Conservation (phyloP, 108 stramenopile genomes). For the Chaetoceros tenuissimus region DNA sequence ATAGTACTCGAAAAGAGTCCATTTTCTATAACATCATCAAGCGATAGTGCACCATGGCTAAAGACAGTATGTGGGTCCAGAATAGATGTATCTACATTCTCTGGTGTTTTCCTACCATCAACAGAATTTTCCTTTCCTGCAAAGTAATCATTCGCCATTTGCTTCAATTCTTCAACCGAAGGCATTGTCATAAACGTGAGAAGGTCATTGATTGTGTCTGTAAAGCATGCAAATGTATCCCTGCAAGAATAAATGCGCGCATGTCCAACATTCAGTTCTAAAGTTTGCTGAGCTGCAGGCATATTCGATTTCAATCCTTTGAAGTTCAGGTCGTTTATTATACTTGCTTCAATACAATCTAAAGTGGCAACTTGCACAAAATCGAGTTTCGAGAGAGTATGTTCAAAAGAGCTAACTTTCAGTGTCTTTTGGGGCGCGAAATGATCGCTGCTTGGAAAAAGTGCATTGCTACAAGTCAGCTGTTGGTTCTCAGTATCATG, state of each 20-base stretch:
- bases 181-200: conserved; percentile 35
- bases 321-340: background rate
- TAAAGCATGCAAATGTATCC: conserved; percentile 74
- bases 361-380: conserved; percentile 51
- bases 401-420: too few relatives aligned
- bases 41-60: too few relatives aligned
- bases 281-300: conserved; percentile 33
- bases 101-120: background rate
- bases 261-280: conserved; percentile 41
- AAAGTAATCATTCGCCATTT: background rate
- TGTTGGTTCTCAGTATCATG: conserved; percentile 49
- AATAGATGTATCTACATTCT: background rate
- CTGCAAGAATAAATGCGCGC: conserved; percentile 50
- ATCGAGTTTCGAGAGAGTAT: too few relatives aligned
- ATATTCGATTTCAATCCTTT: background rate
- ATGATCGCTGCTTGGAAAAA: too few relatives aligned
- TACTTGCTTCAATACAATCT: conserved; percentile 37
- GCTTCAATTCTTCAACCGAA: conserved; percentile 33
- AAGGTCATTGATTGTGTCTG: conserved; percentile 50
- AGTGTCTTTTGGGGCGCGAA: too few relatives aligned
- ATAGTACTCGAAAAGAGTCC: background rate
- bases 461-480: conserved; percentile 24
- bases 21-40: background rate
- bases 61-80: background rate
- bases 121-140: background rate